These are phyloP conservation scores for Malbranchea zuffiana DNA, from an alignment of 2,329 filamentous ascomycete genomes.

Conservation along the genomic window DNA sequence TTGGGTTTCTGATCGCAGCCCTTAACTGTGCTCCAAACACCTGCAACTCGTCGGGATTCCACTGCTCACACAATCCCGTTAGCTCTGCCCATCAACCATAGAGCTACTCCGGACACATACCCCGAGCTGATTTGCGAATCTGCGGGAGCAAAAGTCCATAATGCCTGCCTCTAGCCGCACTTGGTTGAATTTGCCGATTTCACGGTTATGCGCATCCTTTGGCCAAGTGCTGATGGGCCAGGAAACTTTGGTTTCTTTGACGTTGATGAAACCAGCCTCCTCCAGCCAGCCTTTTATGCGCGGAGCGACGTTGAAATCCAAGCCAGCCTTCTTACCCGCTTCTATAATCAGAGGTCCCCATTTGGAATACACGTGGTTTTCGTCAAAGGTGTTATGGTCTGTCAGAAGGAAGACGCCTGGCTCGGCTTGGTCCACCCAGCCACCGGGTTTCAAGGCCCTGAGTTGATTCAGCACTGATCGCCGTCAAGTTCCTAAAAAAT, in stretches of 20 bases:
- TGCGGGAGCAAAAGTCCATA: too few species aligned
- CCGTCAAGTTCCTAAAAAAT: neutral
- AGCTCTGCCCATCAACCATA: too few species aligned
- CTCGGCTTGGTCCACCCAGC: constrained; percentile 29
- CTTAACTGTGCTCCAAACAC: constrained; percentile 5
- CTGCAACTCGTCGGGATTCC: too few species aligned
- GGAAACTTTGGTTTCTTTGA: constrained; percentile 28
- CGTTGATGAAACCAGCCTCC: constrained; percentile 36
- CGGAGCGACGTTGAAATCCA: constrained; percentile 18
- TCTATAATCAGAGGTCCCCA: constrained; percentile 16
- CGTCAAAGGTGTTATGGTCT: constrained; percentile 16
- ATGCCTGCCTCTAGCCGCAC: constrained; percentile 5
- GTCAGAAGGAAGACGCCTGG: constrained; percentile 16
- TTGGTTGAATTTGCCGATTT: constrained; percentile 7
- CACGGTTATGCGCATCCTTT: constrained; percentile 11
- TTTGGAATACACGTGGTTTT: constrained; percentile 14
- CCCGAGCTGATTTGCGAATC: too few species aligned
- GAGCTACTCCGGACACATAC: too few species aligned
- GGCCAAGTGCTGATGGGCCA: constrained; percentile 23
- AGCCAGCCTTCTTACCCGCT: constrained; percentile 17
- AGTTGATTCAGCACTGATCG: too few species aligned
- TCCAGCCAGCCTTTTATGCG: constrained; percentile 22
- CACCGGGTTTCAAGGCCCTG: constrained; percentile 24
- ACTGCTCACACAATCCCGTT: too few species aligned
- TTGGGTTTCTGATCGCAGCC: too few species aligned